Conservation (phyloP, 371 early-diverging fungal species). For the Mucor circinelloides region DNA sequence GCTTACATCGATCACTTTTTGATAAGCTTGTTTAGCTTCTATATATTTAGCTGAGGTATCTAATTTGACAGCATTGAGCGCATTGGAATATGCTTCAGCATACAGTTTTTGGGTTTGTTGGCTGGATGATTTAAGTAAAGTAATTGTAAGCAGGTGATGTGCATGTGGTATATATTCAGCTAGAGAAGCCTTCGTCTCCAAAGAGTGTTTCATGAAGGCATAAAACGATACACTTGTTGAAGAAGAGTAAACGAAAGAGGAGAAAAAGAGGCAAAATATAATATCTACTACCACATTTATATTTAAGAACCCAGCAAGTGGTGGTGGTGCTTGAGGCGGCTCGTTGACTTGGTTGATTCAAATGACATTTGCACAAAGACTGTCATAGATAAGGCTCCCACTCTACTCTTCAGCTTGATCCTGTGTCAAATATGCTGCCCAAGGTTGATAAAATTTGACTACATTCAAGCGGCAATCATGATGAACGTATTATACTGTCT, state of each 20-base stretch:
- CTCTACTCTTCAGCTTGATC: not conserved
- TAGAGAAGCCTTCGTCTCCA: slow-evolving; percentile 6
- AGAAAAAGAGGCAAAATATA: not conserved
- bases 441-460: not conserved
- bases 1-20: slow-evolving; percentile 52
- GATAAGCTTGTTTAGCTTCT: slow-evolving; percentile 51
- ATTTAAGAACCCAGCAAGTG: not conserved
- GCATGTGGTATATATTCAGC: slow-evolving; percentile 5
- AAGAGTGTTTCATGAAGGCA: slow-evolving; percentile 22
- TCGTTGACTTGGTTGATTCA: not conserved
- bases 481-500: not conserved
- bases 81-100: slow-evolving; percentile 47
- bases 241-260: not conserved
- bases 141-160: not conserved
- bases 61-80: slow-evolving; percentile 53
- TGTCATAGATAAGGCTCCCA: not conserved
- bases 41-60: slow-evolving; percentile 49
- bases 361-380: not conserved
- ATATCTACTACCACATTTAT: not conserved
- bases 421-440: not conserved
- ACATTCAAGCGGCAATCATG: not conserved
- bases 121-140: slow-evolving; percentile 18
- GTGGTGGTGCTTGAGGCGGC: not conserved
- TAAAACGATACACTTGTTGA: slow-evolving; percentile 2
- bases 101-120: slow-evolving; percentile 32